Evolutionary conservation across 257 asterid genomes (phyloP), one percentile per base, ranked within the genome.

Genomic region (Paulownia fortunei): DNA sequence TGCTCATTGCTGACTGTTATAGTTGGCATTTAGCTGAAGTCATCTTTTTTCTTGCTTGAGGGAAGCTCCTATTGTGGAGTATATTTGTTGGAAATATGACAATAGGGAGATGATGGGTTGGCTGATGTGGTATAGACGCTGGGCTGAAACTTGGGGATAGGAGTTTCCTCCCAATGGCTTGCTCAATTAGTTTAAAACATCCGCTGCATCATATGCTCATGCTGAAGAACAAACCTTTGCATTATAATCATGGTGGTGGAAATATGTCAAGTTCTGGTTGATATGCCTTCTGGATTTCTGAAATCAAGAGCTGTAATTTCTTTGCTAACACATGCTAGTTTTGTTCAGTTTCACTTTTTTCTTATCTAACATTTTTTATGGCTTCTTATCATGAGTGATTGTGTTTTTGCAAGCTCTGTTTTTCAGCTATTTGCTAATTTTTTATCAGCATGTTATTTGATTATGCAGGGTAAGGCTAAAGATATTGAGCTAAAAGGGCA

Each of bases 401-500:
- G 37, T 41, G 51, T 37, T 72, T 39, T 10, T 74, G 68, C 64
- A 36, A 18, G 26, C 78, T 67, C 72, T 75, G 41, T 44, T 56
- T 49, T 74, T 6, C 32, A 56, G 60, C 6, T 56, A 10, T 69
- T 61, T 59, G 58, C 30, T 62, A 46, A 66, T 42, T 75, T 52
- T 27, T 73, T 36, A 26, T 44, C 55, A 21, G 26, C 58, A 56
- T 65, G 10, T 61, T 16, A 34, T 68, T 65, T 71, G 55, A 61
- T 73, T 73, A 6, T 80, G 82, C 91, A 96, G 99, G 89, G 92
- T 13, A 96, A 96, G 89, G 92, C 55, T 61, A 96, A 96, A 87
- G 99, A 96, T 80, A 87, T 90, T 49, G 99, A 96, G 84, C 85
- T 96, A 51, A 96, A 90, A 83, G 99, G 98, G 73, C 99, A 93